phyloP scores from a whole-genome alignment of 192 early-diverging fungal species.

The Linnemannia exigua region DNA sequence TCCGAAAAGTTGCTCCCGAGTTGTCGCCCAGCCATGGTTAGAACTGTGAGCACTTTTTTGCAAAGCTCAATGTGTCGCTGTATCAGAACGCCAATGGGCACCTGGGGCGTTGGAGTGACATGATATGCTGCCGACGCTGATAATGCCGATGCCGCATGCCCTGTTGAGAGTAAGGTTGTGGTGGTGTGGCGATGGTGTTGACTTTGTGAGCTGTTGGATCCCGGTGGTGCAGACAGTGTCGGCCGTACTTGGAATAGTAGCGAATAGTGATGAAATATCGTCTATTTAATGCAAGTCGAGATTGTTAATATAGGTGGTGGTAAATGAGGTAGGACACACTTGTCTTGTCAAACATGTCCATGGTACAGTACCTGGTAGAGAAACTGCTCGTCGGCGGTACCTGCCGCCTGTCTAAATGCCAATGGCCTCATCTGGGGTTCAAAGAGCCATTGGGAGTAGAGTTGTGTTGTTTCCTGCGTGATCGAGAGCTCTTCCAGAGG shows the following conservation, averaged over 20 bases:
- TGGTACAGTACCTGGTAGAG: conserved; percentile 73
- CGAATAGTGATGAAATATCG: conserved; percentile 84
- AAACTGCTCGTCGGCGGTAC: conserved; percentile 71
- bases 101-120: conserved; percentile 16
- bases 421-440: conserved; percentile 71
- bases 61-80: conserved; percentile 82
- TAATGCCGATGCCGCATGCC: conserved; percentile 15
- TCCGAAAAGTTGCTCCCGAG: conserved; percentile 71
- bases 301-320: neutral
- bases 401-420: conserved; percentile 64
- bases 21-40: conserved; percentile 73
- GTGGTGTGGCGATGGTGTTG: conserved; percentile 32
- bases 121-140: conserved; percentile 18
- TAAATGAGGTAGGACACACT: neutral
- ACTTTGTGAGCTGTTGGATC: neutral
- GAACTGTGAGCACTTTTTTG: conserved; percentile 73
- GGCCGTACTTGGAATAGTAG: conserved; percentile 70
- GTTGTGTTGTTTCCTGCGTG: conserved; percentile 71
- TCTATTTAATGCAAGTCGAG: conserved; percentile 56
- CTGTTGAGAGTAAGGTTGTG: conserved; percentile 29
- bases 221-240: conserved; percentile 49
- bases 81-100: conserved; percentile 48
- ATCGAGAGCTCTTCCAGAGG: conserved; percentile 83
- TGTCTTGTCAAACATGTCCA: neutral
- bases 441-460: conserved; percentile 87